These are phyloP conservation scores for Myrmaecium sp. DNA, from an alignment of 2,329 filamentous ascomycete genomes.

Conservation along the genomic window DNA sequence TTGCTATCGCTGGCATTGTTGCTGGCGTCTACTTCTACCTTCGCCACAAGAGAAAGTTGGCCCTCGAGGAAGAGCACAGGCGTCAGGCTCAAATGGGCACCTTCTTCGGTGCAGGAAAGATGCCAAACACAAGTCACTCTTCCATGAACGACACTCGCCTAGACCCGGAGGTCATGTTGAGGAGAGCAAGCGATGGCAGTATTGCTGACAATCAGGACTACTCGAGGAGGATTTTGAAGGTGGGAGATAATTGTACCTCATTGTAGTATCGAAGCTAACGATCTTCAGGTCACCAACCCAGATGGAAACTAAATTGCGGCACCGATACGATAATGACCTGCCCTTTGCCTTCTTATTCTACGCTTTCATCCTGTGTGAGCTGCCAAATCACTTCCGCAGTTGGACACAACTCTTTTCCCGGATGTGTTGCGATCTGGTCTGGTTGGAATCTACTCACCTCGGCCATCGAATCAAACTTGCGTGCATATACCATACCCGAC, in stretches of 20 bases:
- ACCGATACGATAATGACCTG: too few relatives aligned
- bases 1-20: slow-evolving; percentile 47
- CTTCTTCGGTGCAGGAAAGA: slow-evolving; percentile 44
- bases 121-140: slow-evolving; percentile 45
- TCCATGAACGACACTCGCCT: slow-evolving; percentile 71
- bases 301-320: too few relatives aligned
- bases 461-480: too few relatives aligned
- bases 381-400: too few relatives aligned
- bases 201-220: slow-evolving; percentile 97
- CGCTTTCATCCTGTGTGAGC: too few relatives aligned
- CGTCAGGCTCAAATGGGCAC: slow-evolving; percentile 58
- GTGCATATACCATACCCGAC: too few relatives aligned
- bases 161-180: slow-evolving; percentile 65
- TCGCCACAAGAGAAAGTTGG: slow-evolving; percentile 56
- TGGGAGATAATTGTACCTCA: slow-evolving; percentile 21
- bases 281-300: too few relatives aligned
- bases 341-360: too few relatives aligned
- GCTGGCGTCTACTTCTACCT: slow-evolving; percentile 59
- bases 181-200: slow-evolving; percentile 81
- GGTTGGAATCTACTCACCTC: too few relatives aligned
- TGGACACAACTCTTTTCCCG: too few relatives aligned
- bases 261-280: too few relatives aligned
- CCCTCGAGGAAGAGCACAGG: slow-evolving; percentile 71
- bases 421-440: too few relatives aligned
- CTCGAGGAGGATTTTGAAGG: slow-evolving; percentile 87